Percentiles rank a stretch among this genome's conserved stretches.
These are phyloP conservation scores for Hymenoscyphus linearis DNA, from an alignment of 2,329 filamentous ascomycete species.

Conservation along the genomic window DNA sequence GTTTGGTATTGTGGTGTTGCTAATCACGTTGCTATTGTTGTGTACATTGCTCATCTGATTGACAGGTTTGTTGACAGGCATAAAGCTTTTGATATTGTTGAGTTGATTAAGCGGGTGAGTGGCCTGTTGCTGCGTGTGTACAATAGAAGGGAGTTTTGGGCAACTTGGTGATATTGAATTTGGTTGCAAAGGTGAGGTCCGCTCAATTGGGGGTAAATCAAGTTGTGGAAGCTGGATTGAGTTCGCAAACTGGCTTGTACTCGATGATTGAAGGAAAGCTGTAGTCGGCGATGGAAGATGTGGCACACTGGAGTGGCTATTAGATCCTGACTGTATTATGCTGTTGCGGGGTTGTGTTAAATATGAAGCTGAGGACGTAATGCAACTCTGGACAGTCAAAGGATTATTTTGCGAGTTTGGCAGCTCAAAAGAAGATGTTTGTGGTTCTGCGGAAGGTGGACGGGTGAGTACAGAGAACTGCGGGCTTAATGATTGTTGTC, in stretches of 20 bases:
- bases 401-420: neutral
- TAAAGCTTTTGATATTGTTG: conserved; percentile 19
- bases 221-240: conserved; percentile 1
- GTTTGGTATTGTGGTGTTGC: neutral
- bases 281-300: conserved; percentile 1
- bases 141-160: conserved; percentile 3
- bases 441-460: neutral
- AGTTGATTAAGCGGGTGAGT: neutral
- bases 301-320: neutral
- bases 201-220: conserved; percentile 4
- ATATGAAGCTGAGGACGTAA: neutral
- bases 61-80: conserved; percentile 19
- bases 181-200: neutral
- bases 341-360: neutral
- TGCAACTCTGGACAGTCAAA: neutral
- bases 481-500: neutral
- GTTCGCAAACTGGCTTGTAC: neutral
- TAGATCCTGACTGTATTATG: neutral
- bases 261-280: neutral
- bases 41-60: neutral
- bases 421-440: neutral
- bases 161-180: neutral
- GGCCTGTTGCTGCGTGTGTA: neutral
- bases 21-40: conserved; percentile 2
- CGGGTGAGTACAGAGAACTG: conserved; percentile 4